phyloP scores from a whole-genome alignment of 495 filamentous ascomycete species.

The Emericellopsis terricola region DNA sequence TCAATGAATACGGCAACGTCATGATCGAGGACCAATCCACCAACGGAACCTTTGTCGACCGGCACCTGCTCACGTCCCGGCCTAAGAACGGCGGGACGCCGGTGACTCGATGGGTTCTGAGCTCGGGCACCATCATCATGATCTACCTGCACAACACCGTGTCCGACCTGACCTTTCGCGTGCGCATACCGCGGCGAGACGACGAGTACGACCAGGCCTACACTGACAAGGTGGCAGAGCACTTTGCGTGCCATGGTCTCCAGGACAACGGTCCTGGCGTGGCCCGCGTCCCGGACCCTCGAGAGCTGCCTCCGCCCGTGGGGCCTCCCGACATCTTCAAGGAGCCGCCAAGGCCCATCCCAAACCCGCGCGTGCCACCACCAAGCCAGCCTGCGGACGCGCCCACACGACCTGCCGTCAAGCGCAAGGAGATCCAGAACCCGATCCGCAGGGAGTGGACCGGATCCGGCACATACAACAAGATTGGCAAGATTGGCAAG shows the following conservation, averaged over 20 bases:
- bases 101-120: slow-evolving; percentile 17
- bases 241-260: slow-evolving; percentile 17
- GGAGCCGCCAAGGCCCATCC: neutral
- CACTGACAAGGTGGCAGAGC: slow-evolving; percentile 35
- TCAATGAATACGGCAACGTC: slow-evolving; percentile 58
- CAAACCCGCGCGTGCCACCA: neutral
- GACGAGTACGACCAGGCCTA: slow-evolving; percentile 37
- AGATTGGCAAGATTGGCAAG: slow-evolving; percentile 63
- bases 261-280: slow-evolving; percentile 16
- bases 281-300: slow-evolving; percentile 23
- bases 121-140: slow-evolving; percentile 51
- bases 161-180: slow-evolving; percentile 54
- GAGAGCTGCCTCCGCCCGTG: slow-evolving; percentile 3
- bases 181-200: slow-evolving; percentile 62
- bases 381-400: neutral
- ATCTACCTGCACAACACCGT: slow-evolving; percentile 35
- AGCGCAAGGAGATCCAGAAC: neutral
- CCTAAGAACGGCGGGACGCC: slow-evolving; percentile 30
- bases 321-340: slow-evolving; percentile 18
- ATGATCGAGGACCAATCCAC: slow-evolving; percentile 89
- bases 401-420: too few species aligned
- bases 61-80: slow-evolving; percentile 29
- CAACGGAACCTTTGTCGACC: slow-evolving; percentile 80
- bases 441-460: slow-evolving; percentile 43
- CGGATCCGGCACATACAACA: slow-evolving; percentile 68